Evolutionary conservation across 345 rosid genomes (phyloP).

Genomic region (Theobroma cacao): DNA sequence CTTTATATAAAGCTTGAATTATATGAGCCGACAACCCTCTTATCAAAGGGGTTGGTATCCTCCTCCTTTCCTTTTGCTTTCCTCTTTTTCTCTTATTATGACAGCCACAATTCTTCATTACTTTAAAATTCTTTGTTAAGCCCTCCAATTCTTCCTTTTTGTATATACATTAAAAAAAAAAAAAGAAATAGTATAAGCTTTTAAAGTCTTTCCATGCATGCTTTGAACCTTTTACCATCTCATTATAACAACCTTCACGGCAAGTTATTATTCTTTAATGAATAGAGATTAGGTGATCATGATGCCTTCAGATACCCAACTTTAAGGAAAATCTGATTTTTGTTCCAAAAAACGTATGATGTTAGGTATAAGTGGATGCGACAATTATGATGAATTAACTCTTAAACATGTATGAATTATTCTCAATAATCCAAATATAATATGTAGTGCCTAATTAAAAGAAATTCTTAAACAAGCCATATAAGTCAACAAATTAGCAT

Average conservation of each 20-base stretch:
- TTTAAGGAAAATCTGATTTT: background rate
- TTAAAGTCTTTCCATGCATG: background rate
- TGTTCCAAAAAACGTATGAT: too few species aligned
- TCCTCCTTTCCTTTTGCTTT: background rate
- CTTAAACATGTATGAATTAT: background rate
- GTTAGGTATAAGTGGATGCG: too few species aligned
- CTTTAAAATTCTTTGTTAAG: background rate
- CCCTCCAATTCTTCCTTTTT: background rate
- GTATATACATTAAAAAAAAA: too few species aligned
- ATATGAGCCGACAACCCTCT: slow-evolving; percentile 12
- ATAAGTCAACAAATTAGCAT: background rate
- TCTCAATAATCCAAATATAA: too few species aligned
- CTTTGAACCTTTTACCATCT: background rate
- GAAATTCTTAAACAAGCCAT: background rate
- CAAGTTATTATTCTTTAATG: background rate
- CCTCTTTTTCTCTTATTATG: background rate
- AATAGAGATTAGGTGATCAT: background rate
- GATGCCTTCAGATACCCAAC: background rate
- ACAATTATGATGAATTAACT: background rate
- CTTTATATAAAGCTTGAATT: slow-evolving; percentile 11
- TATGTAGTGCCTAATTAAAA: too few species aligned
- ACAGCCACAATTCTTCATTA: background rate
- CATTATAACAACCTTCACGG: background rate
- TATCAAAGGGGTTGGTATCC: background rate
- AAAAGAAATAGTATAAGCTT: too few species aligned